Base-by-base conservation (phyloP, 768 basidiomycete genomes). In the Tulasnella calospora region DNA sequence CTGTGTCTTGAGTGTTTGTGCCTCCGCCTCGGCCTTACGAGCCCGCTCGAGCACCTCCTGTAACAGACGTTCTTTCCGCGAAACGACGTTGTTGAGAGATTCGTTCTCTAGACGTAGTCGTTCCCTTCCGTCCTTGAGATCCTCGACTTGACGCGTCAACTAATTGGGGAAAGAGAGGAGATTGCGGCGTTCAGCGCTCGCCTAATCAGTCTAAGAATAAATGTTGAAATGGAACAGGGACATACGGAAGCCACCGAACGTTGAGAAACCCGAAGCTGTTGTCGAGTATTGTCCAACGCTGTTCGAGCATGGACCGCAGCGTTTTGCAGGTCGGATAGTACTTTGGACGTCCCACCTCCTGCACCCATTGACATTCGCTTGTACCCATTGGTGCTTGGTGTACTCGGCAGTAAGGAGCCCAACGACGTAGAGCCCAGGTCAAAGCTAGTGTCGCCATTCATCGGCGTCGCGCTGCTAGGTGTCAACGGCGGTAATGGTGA, bases 1-100 rank as follows among this genome's bases (percentile, higher is more conserved):
- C 80, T 92, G 91, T 3, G 87, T 81, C 84, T 92, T 94, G 10
- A 95, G 86, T 27, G 88, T 81, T 5, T 89, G 83, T 3, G 92
- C 90, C 82, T 94, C 92, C 0, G 90, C 87, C 83, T 96, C 95
- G 5, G 95, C 95, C 82, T 93, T 93, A 57, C 94, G 89, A 23
- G 94, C 94, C 7, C 95, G 90, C 80, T 93, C 92, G 41, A 95
- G 88, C 19, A 93, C 92, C 87, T 96, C 95, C 84, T 96, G 95
- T 80, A 95, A 84, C 76, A 95, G 81, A 80, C 95, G 87, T 85
- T 96, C 95, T 83, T 96, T 96, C 79, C 95, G 87, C 38, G 93
- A 89, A 33, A 96, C 92, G 23, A 95, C 94, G 80, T 94, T 94
- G 82, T 94, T 94, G 81, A 96, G 83, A 3, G 92, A 92, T 82